These are phyloP conservation scores for Nigrospora sphaerica DNA, from an alignment of 2,329 filamentous ascomycete genomes.

Conservation along the genomic window DNA sequence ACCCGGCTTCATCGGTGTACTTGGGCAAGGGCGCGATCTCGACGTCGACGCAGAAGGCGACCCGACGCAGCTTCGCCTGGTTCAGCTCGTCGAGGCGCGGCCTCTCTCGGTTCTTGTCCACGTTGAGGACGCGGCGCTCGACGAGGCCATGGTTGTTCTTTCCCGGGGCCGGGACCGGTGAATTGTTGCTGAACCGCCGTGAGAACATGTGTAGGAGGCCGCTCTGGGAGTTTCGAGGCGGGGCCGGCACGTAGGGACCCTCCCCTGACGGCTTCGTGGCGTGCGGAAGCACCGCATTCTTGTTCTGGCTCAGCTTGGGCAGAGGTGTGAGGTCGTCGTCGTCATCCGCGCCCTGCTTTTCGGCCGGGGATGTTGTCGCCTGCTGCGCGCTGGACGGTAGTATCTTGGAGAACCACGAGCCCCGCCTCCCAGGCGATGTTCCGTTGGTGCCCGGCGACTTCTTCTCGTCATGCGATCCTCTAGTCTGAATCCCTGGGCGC, in stretches of 20 bases:
- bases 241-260: constrained; percentile 65
- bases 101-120: constrained; percentile 72
- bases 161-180: constrained; percentile 39
- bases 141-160: constrained; percentile 62
- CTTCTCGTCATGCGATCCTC: constrained; percentile 23
- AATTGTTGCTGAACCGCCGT: constrained; percentile 65
- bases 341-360: constrained; percentile 16
- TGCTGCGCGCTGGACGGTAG: constrained; percentile 60
- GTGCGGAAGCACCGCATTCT: constrained; percentile 54
- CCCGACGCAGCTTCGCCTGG: constrained; percentile 72
- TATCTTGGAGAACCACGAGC: constrained; percentile 90
- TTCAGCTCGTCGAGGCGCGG: constrained; percentile 75
- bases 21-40: constrained; percentile 87
- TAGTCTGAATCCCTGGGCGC: constrained; percentile 22
- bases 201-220: constrained; percentile 79
- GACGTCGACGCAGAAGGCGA: constrained; percentile 94
- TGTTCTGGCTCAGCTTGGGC: constrained; percentile 41
- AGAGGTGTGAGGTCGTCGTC: constrained; percentile 32
- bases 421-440: constrained; percentile 46
- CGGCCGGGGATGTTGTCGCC: constrained; percentile 14
- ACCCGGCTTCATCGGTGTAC: constrained; percentile 57
- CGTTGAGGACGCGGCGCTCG: constrained; percentile 74
- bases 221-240: constrained; percentile 59
- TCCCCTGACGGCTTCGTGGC: constrained; percentile 49
- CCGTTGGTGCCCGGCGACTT: constrained; percentile 17